phyloP scores from a whole-genome alignment of 805 yeast species.

The Trichomonascus vanleenenianus region DNA sequence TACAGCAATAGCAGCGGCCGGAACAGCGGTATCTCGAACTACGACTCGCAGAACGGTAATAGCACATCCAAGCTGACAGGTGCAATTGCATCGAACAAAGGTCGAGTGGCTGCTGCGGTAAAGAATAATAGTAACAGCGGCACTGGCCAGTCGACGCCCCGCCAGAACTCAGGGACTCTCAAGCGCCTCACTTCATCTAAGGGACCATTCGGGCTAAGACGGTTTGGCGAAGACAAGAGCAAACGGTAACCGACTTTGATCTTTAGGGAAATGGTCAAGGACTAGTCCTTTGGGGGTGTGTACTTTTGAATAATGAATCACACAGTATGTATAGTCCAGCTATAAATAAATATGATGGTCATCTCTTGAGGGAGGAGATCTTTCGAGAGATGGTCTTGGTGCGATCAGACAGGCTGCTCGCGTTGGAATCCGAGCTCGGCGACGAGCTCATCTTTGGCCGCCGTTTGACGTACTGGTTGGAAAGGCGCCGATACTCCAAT shows the following conservation, averaged over 20 bases:
- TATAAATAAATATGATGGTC: background rate
- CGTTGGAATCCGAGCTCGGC: background rate
- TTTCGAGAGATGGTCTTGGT: background rate
- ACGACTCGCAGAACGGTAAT: too few species aligned
- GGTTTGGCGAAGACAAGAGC: constrained; percentile 6
- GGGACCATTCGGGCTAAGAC: constrained; percentile 3
- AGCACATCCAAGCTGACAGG: too few species aligned
- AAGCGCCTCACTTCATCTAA: background rate
- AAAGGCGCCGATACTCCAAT: constrained; percentile 13
- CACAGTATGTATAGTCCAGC: background rate
- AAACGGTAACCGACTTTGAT: background rate
- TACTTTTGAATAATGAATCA: background rate
- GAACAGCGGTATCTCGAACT: too few species aligned
- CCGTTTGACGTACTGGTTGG: constrained; percentile 14
- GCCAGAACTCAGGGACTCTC: too few species aligned
- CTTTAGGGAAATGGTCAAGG: background rate
- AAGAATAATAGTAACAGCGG: background rate
- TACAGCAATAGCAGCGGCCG: too few species aligned
- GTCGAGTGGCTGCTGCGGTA: background rate
- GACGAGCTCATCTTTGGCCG: constrained; percentile 4
- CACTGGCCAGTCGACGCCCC: too few species aligned
- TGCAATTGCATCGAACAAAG: too few species aligned
- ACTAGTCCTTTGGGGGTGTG: background rate
- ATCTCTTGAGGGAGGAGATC: too few species aligned
- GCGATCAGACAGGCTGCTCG: too few species aligned